A percentile compares a stretch with the other conserved stretches of the same genome.
These are phyloP conservation scores for Phytophthora sojae DNA, from an alignment of 352 stramenopile species.

Conservation along the genomic window DNA sequence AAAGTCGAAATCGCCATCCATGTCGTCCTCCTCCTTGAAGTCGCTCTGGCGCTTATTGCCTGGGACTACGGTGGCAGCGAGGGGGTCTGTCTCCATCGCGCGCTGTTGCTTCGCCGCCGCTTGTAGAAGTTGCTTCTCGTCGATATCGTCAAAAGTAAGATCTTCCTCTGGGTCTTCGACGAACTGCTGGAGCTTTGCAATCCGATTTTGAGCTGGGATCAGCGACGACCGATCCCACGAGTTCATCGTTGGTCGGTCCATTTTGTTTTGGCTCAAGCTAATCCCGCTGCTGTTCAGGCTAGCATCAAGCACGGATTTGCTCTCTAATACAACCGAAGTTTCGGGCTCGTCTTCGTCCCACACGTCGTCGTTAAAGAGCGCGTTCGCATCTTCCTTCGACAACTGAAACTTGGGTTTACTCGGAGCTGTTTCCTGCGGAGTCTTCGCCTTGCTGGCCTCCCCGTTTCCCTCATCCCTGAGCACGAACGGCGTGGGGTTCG, in stretches of 20 bases:
- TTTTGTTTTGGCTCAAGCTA: conserved; percentile 11
- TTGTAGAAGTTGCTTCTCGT: conserved; percentile 68
- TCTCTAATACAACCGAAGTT: conserved; percentile 10
- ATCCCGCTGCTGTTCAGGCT: conserved; percentile 5
- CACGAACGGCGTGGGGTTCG: conserved; percentile 43
- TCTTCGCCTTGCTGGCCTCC: conserved; percentile 13
- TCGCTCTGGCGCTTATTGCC: conserved; percentile 25
- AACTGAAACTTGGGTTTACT: conserved; percentile 65
- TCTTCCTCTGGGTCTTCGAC: conserved; percentile 75
- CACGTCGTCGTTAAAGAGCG: conserved; percentile 72
- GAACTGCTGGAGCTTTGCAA: conserved; percentile 79
- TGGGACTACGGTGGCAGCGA: conserved; percentile 23
- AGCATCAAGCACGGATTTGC: conserved; percentile 1
- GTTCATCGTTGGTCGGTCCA: conserved; percentile 26
- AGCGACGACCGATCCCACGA: conserved; percentile 70
- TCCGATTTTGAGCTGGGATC: conserved; percentile 65
- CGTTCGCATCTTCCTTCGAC: conserved; percentile 79
- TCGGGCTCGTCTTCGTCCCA: conserved; percentile 66
- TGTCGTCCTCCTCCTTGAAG: conserved; percentile 41
- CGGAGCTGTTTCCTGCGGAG: conserved; percentile 8
- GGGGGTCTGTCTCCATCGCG: conserved; percentile 20
- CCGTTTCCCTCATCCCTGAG: conserved; percentile 12
- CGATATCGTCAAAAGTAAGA: conserved; percentile 73
- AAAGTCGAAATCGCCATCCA: conserved; percentile 34
- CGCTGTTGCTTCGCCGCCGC: conserved; percentile 49